These are phyloP conservation scores for Sphaerobolus stellatus DNA, from an alignment of 1,284 basidiomycete genomes.

Conservation along the genomic window DNA sequence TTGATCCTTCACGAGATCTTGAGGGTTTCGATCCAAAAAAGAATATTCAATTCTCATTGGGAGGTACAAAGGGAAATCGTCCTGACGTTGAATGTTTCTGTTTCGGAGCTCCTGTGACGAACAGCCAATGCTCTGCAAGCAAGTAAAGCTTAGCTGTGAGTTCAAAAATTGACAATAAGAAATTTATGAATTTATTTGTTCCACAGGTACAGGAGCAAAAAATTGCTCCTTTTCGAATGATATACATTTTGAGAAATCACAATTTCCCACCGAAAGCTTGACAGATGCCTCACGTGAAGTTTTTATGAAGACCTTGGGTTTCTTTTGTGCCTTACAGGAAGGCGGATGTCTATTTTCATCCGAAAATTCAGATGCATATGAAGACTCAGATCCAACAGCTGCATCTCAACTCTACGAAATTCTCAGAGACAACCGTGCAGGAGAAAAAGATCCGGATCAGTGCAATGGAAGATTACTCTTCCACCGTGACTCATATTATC, in stretches of 20 bases:
- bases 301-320: conserved; percentile 20
- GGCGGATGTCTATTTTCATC: conserved; percentile 21
- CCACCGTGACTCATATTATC: neutral
- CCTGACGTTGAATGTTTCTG: neutral
- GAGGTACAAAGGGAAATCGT: neutral
- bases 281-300: conserved; percentile 18
- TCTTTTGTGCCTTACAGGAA: conserved; percentile 21
- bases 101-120: neutral
- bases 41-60: conserved; percentile 1
- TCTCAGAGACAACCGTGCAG: neutral
- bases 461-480: neutral
- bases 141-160: neutral
- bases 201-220: neutral
- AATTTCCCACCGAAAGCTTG: no score
- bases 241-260: neutral
- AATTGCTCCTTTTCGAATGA: neutral
- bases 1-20: no score
- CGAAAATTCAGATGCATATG: neutral
- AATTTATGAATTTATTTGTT: no score
- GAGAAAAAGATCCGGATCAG: neutral
- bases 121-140: neutral
- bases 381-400: neutral
- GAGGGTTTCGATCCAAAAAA: neutral
- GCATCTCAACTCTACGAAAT: neutral
- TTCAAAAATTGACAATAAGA: neutral